phyloP scores from a whole-genome alignment of 805 yeast genomes.

The Diddensiella transvaalensis region DNA sequence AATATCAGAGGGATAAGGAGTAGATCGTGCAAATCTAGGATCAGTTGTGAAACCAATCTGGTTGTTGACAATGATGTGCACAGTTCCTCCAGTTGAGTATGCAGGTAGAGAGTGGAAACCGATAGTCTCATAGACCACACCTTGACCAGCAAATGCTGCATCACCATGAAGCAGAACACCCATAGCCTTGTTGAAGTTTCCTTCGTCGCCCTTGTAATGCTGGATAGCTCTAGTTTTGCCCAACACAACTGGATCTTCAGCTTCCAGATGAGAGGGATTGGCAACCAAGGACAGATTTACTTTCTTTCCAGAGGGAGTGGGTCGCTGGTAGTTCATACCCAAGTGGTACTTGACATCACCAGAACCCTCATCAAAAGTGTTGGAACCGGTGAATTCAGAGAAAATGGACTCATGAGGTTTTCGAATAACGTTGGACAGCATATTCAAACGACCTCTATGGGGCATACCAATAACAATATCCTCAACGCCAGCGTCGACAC shows the following conservation, averaged over 20 bases:
- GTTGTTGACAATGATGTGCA: conserved; percentile 93
- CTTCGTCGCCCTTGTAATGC: conserved; percentile 84
- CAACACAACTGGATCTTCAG: conserved; percentile 97
- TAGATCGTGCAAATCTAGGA: conserved; percentile 95
- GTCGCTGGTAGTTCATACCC: conserved; percentile 99
- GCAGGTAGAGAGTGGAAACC: conserved; percentile 91
- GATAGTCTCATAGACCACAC: conserved; percentile 98
- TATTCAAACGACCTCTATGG: conserved; percentile 97
- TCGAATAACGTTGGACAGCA: conserved; percentile 96
- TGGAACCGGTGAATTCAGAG: conserved; percentile 90
- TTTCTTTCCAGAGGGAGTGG: conserved; percentile 96
- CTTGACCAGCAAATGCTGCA: conserved; percentile 98
- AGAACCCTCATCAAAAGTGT: conserved; percentile 89
- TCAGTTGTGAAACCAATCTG: conserved; percentile 99
- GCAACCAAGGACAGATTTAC: conserved; percentile 96
- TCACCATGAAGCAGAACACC: conserved; percentile 96
- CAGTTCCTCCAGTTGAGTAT: conserved; percentile 96
- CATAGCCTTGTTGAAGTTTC: conserved; percentile 79
- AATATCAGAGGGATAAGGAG: conserved; percentile 96
- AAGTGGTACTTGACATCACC: conserved; percentile 99
- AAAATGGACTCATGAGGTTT: conserved; percentile 98
- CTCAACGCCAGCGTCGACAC: conserved; percentile 83
- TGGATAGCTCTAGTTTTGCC: conserved; percentile 97
- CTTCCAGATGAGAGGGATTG: conserved; percentile 98
- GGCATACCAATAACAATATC: conserved; percentile 99